Base-by-base conservation (phyloP, 2,329 filamentous ascomycete genomes). In the Plenodomus biglobosus region DNA sequence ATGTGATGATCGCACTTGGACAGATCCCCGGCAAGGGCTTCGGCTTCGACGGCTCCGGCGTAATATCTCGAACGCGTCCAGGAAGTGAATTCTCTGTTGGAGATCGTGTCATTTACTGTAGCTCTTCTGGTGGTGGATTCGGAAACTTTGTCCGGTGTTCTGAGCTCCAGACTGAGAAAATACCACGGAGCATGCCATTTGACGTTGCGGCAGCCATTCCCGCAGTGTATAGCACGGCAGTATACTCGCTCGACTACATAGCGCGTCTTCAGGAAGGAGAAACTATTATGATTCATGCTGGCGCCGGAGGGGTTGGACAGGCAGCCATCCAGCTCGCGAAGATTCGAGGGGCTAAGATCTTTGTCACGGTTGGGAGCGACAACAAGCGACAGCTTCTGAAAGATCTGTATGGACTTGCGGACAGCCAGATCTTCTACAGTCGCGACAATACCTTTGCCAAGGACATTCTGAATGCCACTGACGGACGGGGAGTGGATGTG, bases 401-500 rank as follows among this genome's bases (percentile, higher is more conserved):
- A 8, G 27, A 32, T 8, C 8, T 3, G 8, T 32, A 32, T 32
- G 27, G 27, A 15, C 6, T 32, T 32, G 3, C 27, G 8, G 6
- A 32, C 6, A 15, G 11, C 27, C 27, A 32, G 6, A 32, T 32
- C 13, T 32, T 32, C 13, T 8, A 15, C 27, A 32, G 27, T 11
- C 27, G 27, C 11, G 27, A 32, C 15, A 32, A 7, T 11, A 11
- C 6, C 27, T 32, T 32, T 15, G 27, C 15, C 11, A 15, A 32
- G 27, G 8, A 15, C 3, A 11, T 32, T 32, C 13, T 32, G 13
- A 6, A 15, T 11, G 27, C 27, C 15, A 32, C 27, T 3, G 15
- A 15, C 13, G 27, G 27, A 7, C 27, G 11, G 27, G 71, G 70
- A 15, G 65, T 72, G 1, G 65, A 72, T 48, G 53, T 70, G 2